Evolutionary conservation across 176 grass and related monocot genomes (phyloP).

Genomic region (Oryza glumipatula): DNA sequence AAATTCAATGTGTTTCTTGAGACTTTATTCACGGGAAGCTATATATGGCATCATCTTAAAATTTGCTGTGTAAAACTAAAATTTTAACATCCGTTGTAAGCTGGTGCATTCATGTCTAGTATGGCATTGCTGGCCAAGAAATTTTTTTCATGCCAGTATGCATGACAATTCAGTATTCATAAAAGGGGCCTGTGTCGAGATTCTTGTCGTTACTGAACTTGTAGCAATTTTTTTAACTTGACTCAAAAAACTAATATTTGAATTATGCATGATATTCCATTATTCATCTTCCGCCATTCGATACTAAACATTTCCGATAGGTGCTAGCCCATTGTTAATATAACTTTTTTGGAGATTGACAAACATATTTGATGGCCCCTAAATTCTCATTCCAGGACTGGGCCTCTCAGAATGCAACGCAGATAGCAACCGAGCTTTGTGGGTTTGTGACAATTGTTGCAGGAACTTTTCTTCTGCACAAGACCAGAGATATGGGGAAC

Average conservation of each 20-base stretch:
- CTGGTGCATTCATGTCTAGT: neutral
- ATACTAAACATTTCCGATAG: neutral
- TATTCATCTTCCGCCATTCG: neutral
- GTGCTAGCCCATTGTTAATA: neutral
- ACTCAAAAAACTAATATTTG: neutral
- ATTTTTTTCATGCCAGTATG: neutral
- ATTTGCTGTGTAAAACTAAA: neutral
- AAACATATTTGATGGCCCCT: slow-evolving; percentile 27
- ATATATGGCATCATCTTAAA: neutral
- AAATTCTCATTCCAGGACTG: slow-evolving; percentile 62
- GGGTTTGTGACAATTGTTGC: slow-evolving; percentile 78
- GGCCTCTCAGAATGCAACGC: slow-evolving; percentile 63
- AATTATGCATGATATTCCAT: slow-evolving; percentile 6
- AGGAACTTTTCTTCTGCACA: slow-evolving; percentile 83
- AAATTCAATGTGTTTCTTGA: neutral
- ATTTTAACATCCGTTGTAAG: neutral
- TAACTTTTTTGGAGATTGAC: neutral
- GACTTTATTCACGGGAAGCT: neutral
- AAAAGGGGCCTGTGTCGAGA: neutral
- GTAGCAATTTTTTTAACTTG: neutral
- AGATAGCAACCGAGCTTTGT: slow-evolving; percentile 72
- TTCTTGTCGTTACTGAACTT: neutral
- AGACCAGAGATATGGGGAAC: slow-evolving; percentile 75
- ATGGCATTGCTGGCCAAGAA: neutral
- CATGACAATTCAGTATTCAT: neutral